These are phyloP conservation scores for Lycium ferocissimum DNA, from an alignment of 257 asterid genomes.

Conservation along the genomic window DNA sequence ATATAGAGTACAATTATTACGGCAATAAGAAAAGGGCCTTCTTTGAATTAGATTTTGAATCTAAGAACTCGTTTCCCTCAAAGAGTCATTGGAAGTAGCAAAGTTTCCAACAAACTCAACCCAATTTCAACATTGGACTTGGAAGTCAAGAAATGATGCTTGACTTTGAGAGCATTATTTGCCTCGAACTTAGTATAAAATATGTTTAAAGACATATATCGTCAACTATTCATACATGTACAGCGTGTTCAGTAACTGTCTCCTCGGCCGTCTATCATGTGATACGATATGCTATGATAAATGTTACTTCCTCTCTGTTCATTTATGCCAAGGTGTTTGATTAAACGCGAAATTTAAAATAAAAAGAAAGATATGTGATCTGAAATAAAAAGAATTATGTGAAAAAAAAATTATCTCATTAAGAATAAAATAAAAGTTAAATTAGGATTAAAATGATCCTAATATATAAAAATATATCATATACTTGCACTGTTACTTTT, in stretches of 20 bases:
- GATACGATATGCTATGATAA: not conserved
- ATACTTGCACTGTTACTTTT: no score
- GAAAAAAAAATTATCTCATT: no score
- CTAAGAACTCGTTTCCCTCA: not conserved
- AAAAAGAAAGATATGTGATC: no score
- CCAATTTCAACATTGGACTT: conserved; percentile 21
- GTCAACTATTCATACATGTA: not conserved
- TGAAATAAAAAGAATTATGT: no score
- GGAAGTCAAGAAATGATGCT: conserved; percentile 6
- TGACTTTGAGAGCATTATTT: conserved; percentile 21
- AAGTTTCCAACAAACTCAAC: conserved; percentile 25
- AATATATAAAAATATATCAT: no score
- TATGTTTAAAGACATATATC: not conserved
- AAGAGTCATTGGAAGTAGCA: conserved; percentile 27
- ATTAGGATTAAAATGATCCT: no score
- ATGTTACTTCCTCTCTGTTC: no score
- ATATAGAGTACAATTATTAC: not conserved
- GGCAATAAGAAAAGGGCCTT: not conserved
- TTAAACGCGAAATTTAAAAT: no score
- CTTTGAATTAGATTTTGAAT: not conserved
- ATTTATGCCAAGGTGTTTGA: no score
- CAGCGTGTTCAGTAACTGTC: not conserved
- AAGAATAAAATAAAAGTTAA: no score
- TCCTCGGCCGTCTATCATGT: not conserved
- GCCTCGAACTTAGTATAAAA: conserved; percentile 18